These are phyloP conservation scores for Paramecium tetraurelia DNA, from an alignment of 73 alveolate species.

Conservation along the genomic window DNA sequence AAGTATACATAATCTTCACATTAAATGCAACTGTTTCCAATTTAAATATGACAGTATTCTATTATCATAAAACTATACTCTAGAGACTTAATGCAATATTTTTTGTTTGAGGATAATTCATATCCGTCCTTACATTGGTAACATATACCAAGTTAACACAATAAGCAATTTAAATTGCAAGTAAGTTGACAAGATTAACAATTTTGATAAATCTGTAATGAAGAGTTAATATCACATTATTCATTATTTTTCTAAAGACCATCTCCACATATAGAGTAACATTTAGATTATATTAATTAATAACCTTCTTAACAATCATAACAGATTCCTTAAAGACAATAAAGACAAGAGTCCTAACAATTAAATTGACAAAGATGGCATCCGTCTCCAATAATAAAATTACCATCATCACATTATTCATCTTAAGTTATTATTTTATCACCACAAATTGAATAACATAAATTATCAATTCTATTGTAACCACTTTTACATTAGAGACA, in stretches of 20 bases:
- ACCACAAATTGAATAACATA: neutral
- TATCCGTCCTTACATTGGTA: neutral
- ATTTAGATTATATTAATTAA: neutral
- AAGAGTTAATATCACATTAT: constrained; percentile 13
- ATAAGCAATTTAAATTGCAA: neutral
- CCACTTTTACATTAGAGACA: neutral
- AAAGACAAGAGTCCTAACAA: neutral
- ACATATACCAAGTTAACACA: neutral
- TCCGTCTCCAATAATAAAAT: neutral
- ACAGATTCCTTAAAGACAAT: neutral
- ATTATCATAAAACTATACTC: no score
- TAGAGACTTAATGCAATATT: no score
- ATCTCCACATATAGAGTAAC: neutral
- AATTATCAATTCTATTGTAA: no score
- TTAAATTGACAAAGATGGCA: neutral
- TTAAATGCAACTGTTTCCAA: neutral
- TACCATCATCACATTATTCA: neutral
- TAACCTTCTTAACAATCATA: no score
- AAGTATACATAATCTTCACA: neutral
- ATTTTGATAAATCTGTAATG: no score
- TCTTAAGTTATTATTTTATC: neutral
- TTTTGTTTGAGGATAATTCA: neutral
- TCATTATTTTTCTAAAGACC: neutral
- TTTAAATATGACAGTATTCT: neutral
- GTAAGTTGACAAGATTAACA: no score